Base-by-base conservation (phyloP, 2,329 filamentous ascomycete genomes). In the Scortechinia acanthostroma region DNA sequence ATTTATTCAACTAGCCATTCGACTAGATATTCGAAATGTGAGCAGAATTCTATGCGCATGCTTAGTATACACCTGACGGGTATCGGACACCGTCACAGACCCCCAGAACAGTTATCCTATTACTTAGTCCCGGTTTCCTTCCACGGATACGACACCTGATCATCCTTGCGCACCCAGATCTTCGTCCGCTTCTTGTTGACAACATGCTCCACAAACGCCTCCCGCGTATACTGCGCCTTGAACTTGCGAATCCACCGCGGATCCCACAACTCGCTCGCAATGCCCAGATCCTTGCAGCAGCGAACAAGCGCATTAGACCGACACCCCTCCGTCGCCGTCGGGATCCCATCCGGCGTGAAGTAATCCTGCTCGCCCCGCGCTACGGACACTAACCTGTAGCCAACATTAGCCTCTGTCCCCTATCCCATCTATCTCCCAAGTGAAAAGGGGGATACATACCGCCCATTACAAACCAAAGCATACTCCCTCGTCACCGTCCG, bases 231-330 rank as follows among this genome's bases (percentile, higher is more conserved):
- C 52, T 80, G 67, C 40, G 70, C 70, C 65, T 80, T 77, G 57
- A 78, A 88, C 48, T 73, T 74, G 47, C 77, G 69, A 37, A 88
- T 86, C 60, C 77, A 88, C 42, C 83, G 65, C n/a, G 84, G 84
- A 63, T 88, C 84, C 84, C 84, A 88, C 16, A 88, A 66, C 55
- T 88, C 84, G 51, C 74, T 81, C 1, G 83, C 84, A 45, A 88
- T 78, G 2, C 84, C 84, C 3, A 88, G 61, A 54, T 88, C 84
- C 62, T 88, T 88, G 61, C 84, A 88, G 65, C 83, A 87, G 42
- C 84, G 76, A 71, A 88, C 85, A 49, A 88, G 66, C 1, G 84
- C 84, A 53, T 88, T 88, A 35, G 81, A 86, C 60, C 86, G 86
- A 63, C 84, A 88, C 42, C 84, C 84, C 61, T 88, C 84, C 17